Percentiles rank a stretch among this genome's conserved stretches.
phyloP scores from a whole-genome alignment of 495 filamentous ascomycete genomes.

The Elasticomyces elasticus region DNA sequence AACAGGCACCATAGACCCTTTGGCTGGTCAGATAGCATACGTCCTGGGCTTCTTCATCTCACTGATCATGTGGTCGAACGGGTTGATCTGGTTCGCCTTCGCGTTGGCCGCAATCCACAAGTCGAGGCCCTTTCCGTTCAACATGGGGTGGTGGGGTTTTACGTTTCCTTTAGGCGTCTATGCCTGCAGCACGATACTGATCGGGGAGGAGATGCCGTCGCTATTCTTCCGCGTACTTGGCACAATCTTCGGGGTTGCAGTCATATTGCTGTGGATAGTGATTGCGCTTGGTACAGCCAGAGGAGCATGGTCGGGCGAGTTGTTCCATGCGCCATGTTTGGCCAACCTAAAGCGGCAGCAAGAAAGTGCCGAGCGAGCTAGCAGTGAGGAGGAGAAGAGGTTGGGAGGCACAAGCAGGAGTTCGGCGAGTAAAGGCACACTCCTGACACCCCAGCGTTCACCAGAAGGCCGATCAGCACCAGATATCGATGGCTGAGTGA shows the following conservation, averaged over 20 bases:
- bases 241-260: slow-evolving; percentile 27
- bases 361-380: not conserved
- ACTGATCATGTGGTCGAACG: slow-evolving; percentile 53
- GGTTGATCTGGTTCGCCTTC: slow-evolving; percentile 52
- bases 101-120: slow-evolving; percentile 37
- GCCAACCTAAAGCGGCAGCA: slow-evolving; percentile 25
- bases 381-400: slow-evolving; percentile 18
- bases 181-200: slow-evolving; percentile 26
- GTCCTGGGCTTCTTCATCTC: slow-evolving; percentile 44
- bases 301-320: slow-evolving; percentile 26
- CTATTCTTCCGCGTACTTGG: slow-evolving; percentile 32
- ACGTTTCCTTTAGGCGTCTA: slow-evolving; percentile 34
- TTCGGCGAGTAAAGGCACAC: not conserved
- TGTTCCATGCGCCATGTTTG: slow-evolving; percentile 32
- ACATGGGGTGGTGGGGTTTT: slow-evolving; percentile 35
- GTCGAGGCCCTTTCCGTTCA: slow-evolving; percentile 28
- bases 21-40: slow-evolving; percentile 45
- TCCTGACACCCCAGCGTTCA: not conserved
- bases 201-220: slow-evolving; percentile 30
- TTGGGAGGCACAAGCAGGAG: not conserved
- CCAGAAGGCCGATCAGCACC: not conserved
- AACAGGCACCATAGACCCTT: slow-evolving; percentile 38
- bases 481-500: slow-evolving; percentile 27
- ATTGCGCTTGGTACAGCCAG: slow-evolving; percentile 26
- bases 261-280: slow-evolving; percentile 32